phyloP scores from a whole-genome alignment of 164 flowering plant species.

The Macadamia integrifolia region DNA sequence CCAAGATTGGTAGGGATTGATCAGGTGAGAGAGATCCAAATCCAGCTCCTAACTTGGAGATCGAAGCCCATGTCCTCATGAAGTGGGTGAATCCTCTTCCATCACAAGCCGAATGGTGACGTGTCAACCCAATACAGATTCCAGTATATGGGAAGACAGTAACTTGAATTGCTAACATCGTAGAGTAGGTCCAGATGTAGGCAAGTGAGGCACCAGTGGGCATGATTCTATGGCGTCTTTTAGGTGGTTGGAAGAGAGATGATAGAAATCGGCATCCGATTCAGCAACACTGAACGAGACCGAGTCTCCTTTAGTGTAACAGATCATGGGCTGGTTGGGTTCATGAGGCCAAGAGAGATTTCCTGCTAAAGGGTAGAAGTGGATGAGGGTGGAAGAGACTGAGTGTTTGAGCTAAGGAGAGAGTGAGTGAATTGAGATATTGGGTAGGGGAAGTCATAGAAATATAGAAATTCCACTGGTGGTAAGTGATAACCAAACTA shows the following conservation, averaged over 20 bases:
- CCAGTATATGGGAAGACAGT: conserved; percentile 14
- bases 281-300: conserved; percentile 24
- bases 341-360: conserved; percentile 2
- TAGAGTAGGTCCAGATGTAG: neutral
- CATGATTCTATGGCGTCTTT: conserved; percentile 11
- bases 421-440: neutral
- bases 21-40: neutral
- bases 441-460: neutral
- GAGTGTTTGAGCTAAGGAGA: conserved; percentile 30
- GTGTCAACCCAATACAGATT: conserved; percentile 7
- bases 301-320: conserved; percentile 15
- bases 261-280: conserved; percentile 15
- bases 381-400: conserved; percentile 35
- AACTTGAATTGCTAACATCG: conserved; percentile 13
- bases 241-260: conserved; percentile 6
- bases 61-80: conserved; percentile 16
- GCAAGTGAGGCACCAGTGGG: conserved; percentile 19
- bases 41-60: neutral
- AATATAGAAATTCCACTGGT: neutral
- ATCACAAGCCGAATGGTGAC: conserved; percentile 2
- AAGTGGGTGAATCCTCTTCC: conserved; percentile 1
- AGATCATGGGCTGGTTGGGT: conserved; percentile 8
- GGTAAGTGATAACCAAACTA: too few species aligned
- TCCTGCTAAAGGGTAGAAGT: conserved; percentile 30
- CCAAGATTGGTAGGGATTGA: conserved; percentile 10